phyloP scores from a whole-genome alignment of 768 basidiomycete species.

The Zangia roseola region DNA sequence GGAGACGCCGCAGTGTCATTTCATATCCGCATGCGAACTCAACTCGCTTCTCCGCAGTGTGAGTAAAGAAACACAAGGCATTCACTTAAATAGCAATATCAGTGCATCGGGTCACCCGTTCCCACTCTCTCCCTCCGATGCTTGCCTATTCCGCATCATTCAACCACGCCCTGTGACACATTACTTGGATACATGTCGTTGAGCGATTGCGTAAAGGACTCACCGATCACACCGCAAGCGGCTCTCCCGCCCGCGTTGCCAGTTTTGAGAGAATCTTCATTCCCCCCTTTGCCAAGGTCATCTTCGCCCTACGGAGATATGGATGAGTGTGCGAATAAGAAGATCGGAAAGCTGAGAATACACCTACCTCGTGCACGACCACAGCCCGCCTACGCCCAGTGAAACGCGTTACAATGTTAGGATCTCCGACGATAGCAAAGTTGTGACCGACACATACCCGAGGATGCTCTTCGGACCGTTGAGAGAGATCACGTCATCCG shows the following conservation, averaged over 20 bases:
- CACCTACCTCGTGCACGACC: slow-evolving; percentile 66
- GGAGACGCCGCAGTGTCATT: no score
- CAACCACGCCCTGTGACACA: slow-evolving; percentile 19
- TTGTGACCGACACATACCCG: slow-evolving; percentile 46
- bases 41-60: slow-evolving; percentile 8
- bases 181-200: background rate
- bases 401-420: slow-evolving; percentile 3
- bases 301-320: slow-evolving; percentile 56
- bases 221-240: slow-evolving; percentile 84
- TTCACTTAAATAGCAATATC: slow-evolving; percentile 2
- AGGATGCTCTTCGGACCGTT: slow-evolving; percentile 67
- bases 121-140: background rate
- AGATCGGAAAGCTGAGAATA: background rate
- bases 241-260: slow-evolving; percentile 75
- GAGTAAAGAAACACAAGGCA: slow-evolving; percentile 12
- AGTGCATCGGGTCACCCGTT: background rate
- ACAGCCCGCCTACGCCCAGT: slow-evolving; percentile 53
- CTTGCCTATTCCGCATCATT: background rate
- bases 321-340: slow-evolving; percentile 8
- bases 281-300: slow-evolving; percentile 70
- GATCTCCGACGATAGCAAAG: no score
- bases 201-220: slow-evolving; percentile 8
- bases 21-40: background rate
- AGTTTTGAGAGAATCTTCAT: slow-evolving; percentile 70
- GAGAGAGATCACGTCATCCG: slow-evolving; percentile 61